A percentile compares a stretch with the other conserved stretches of the same genome.
Evolutionary conservation across 192 early-diverging fungal species (phyloP).

Genomic region (Umbelopsis ramanniana): DNA sequence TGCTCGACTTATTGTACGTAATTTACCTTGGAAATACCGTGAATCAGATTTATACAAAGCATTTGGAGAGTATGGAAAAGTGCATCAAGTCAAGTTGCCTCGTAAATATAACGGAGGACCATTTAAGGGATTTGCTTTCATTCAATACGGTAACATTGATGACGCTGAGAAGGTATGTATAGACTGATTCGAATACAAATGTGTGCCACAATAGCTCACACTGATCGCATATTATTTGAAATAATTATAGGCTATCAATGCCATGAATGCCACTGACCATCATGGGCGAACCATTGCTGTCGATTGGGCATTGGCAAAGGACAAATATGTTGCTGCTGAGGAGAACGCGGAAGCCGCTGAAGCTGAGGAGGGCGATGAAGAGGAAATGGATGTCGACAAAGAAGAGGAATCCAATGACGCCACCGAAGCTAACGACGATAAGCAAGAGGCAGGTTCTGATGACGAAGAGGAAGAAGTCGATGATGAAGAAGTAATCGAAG

Average conservation of each 20-base stretch:
- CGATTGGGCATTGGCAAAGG: conserved; percentile 83
- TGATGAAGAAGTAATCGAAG: conserved; percentile 34
- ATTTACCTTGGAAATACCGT: conserved; percentile 77
- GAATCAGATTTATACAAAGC: conserved; percentile 67
- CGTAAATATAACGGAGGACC: conserved; percentile 76
- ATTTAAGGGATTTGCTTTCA: conserved; percentile 87
- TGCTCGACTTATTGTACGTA: conserved; percentile 85
- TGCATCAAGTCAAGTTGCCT: conserved; percentile 75
- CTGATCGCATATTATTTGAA: not conserved
- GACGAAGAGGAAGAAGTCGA: conserved; percentile 52
- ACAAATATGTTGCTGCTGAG: conserved; percentile 66
- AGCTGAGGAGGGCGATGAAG: conserved; percentile 42
- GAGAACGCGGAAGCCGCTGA: conserved; percentile 57
- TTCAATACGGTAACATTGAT: conserved; percentile 75
- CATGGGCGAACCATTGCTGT: conserved; percentile 80
- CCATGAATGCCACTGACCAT: conserved; percentile 73
- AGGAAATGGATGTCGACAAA: conserved; percentile 34
- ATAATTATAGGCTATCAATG: conserved; percentile 57
- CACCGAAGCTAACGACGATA: conserved; percentile 23
- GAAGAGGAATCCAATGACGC: conserved; percentile 43
- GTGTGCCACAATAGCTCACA: not conserved
- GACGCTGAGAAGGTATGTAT: conserved; percentile 63
- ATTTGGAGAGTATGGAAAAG: conserved; percentile 71
- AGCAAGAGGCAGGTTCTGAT: conserved; percentile 22
- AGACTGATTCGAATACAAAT: not conserved